Percentiles rank a stretch among this genome's conserved stretches.
Evolutionary conservation across 306 rosid species (phyloP).

Genomic region (Trifolium fragiferum): DNA sequence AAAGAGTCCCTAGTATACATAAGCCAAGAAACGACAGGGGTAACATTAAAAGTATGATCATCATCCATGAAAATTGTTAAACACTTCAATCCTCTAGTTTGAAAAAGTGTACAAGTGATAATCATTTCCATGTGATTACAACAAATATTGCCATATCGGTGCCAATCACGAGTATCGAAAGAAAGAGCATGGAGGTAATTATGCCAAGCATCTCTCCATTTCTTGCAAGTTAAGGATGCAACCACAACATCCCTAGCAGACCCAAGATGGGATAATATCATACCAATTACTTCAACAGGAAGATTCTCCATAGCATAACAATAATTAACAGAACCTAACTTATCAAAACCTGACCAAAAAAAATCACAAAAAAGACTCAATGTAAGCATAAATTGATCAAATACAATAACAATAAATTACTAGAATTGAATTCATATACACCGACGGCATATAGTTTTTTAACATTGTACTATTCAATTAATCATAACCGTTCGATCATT

Average conservation of each 20-base stretch:
- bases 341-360: neutral
- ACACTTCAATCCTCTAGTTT: constrained; percentile 62
- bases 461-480: too few species aligned
- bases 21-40: constrained; percentile 80
- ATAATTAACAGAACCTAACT: constrained; percentile 5
- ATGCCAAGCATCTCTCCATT: constrained; percentile 79
- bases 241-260: constrained; percentile 86
- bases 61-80: constrained; percentile 70
- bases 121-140: constrained; percentile 65
- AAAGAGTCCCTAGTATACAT: constrained; percentile 77
- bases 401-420: neutral
- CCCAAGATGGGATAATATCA: constrained; percentile 65
- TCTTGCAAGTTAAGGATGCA: constrained; percentile 80
- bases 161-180: constrained; percentile 68
- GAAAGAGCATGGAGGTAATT: constrained; percentile 70
- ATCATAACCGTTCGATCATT: too few species aligned
- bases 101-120: constrained; percentile 82
- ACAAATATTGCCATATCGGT: constrained; percentile 55
- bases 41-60: constrained; percentile 64
- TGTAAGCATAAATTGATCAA: neutral
- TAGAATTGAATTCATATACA: too few species aligned
- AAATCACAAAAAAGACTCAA: neutral
- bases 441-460: too few species aligned
- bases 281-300: constrained; percentile 91
- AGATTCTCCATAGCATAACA: constrained; percentile 62